Evolutionary conservation across 108 stramenopile species (phyloP), one percentile per base, ranked within the genome.

Genomic region (Cyclotella sp.): DNA sequence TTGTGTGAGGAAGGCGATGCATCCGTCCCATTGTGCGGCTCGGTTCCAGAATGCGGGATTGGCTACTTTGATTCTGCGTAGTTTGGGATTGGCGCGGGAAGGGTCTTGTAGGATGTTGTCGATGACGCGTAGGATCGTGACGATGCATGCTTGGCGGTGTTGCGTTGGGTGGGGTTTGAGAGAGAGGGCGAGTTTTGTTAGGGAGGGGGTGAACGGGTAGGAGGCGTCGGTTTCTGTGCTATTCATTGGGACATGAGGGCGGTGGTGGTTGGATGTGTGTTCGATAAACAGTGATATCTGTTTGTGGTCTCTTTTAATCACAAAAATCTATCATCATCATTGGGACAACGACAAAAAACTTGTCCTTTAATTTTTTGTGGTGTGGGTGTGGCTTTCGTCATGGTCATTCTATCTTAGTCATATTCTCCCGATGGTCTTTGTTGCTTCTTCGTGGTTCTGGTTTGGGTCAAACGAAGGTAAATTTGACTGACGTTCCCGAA

Each of bases 51-150:
- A 87, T 13, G 66, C 65, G 21, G 75, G 49, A 70, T 84, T 84
- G 22, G 45, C n/a, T 14, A 82, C 53, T 66, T 87, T 87, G 14
- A 87, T 76, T 45, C 73, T 82, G 12, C 86, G 61, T 14, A 80
- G 47, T 68, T 84, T 84, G 0, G 63, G 49, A 62, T 84, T 83
- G 29, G 45, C 44, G 13, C 61, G 29, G 7, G 66, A 22, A 47
- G 62, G 68, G 34, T 84, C 83, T 21, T 39, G 21, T 13, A 84
- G 68, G 52, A 84, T 82, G 43, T 87, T 87, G 66, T 86, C 85
- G 39, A 86, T 54, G 22, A 86, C 58, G 15, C 79, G 73, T 3
- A 74, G 61, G 39, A 86, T 63, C 4, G 85, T 86, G n/a, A 80
- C 4, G 40, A 83, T 67, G 72, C 85, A 86, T 24, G 60, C 47